A percentile compares a stretch with the other conserved stretches of the same genome.
Evolutionary conservation across 23 red algal species (phyloP).

Genomic region (Chondrus crispus): DNA sequence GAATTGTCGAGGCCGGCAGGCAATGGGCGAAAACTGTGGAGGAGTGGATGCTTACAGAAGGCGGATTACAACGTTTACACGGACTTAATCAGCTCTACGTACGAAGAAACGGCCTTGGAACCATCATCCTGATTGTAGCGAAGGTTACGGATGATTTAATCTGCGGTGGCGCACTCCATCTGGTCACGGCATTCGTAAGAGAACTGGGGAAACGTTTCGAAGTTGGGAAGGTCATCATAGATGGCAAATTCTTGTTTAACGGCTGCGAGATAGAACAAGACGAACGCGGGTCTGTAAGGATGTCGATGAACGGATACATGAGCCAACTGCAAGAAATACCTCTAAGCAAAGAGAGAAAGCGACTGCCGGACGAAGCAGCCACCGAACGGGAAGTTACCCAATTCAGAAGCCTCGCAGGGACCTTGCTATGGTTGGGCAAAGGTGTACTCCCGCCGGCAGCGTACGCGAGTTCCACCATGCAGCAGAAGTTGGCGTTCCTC

Average conservation of each 20-base stretch:
- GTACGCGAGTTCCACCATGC: neutral
- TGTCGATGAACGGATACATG: conserved; percentile 9
- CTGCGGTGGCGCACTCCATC: neutral
- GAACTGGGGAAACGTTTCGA: neutral
- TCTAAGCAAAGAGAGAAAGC: neutral
- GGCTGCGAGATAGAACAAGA: conserved; percentile 6
- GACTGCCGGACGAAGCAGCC: neutral
- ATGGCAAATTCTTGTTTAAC: conserved; percentile 12
- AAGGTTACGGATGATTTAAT: conserved; percentile 46
- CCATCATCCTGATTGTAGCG: neutral
- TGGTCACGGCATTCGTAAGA: neutral
- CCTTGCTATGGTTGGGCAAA: conserved; percentile 14
- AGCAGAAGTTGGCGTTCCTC: neutral
- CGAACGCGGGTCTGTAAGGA: neutral
- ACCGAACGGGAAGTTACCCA: neutral
- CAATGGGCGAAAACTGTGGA: conserved; percentile 17
- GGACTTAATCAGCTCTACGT: conserved; percentile 4
- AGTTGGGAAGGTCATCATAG: neutral
- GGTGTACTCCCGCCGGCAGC: neutral
- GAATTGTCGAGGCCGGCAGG: conserved; percentile 18
- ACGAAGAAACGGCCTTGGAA: neutral
- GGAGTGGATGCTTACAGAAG: neutral
- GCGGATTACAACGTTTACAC: neutral
- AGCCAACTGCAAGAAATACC: neutral
- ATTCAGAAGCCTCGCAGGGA: neutral